Base-by-base conservation (phyloP, 2,329 filamentous ascomycete species). In the Diaporthe helianthi region DNA sequence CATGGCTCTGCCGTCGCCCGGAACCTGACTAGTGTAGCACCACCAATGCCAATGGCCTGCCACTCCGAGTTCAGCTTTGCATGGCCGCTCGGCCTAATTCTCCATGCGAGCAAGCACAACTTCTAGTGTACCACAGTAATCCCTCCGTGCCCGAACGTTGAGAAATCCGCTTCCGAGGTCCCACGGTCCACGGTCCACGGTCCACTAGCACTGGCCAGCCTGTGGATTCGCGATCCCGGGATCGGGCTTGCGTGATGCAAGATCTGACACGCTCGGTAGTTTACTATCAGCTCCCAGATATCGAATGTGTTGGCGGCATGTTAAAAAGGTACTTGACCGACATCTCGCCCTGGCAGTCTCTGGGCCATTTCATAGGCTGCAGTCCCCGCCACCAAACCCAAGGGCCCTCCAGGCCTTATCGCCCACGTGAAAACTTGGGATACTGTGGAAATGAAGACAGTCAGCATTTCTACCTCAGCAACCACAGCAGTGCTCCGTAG, bases 161-260 rank as follows among this genome's bases (percentile, higher is more conserved):
- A 63, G 58, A 63, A 63, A 49, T 63, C 41, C 55, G 38, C 22
- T 47, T 47, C 44, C 29, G n/a, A n/a, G n/a, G n/a, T n/a, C n/a
- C n/a, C n/a, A n/a, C n/a, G n/a, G n/a, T n/a, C n/a, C n/a, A n/a
- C n/a, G n/a, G n/a, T n/a, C n/a, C n/a, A n/a, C 49, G 49, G 38
- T 58, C 52, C 38, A 15, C 44, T 29, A 19, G 22, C 51, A 33
- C 22, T 41, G 47, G 46, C 41, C 47, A 53, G 22, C 26, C 10
- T 41, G 60, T 61, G 63, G 38, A 69, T 69, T 69, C 69, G 69
- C 66, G 69, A 71, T 71, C 51, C 69, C 53, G 60, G 69, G 66
- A 71, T 69, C 26, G n/a, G 22, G 33, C 36, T 71, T 69, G 66
- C 69, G 66, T 71, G 69, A 71, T 54, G 33, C 29, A 17, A 36